phyloP scores from a whole-genome alignment of 2,329 filamentous ascomycete genomes.

The Scopulariopsis brevicaulis region DNA sequence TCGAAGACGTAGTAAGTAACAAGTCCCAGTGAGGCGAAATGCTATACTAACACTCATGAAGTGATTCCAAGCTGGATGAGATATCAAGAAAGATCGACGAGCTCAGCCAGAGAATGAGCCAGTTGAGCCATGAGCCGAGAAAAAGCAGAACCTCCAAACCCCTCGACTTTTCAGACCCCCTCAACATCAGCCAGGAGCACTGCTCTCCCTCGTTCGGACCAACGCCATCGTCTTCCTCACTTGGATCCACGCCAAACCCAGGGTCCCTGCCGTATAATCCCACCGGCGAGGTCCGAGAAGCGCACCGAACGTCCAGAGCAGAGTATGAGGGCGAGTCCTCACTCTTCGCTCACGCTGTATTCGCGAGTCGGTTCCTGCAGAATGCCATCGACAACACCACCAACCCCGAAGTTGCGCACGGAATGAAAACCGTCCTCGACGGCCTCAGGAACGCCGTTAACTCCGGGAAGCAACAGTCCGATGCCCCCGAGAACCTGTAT shows the following conservation, averaged over 20 bases:
- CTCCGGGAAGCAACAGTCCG: conserved; percentile 7
- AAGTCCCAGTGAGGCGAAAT: conserved; percentile 1
- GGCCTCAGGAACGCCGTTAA: conserved; percentile 7
- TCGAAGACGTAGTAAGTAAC: conserved; percentile 10
- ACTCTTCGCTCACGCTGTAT: conserved; percentile 30
- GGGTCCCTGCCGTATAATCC: background rate
- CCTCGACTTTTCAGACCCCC: background rate
- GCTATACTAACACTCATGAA: conserved; percentile 6
- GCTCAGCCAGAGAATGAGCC: conserved; percentile 6
- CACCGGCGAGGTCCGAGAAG: background rate
- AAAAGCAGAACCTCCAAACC: background rate
- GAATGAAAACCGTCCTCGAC: conserved; percentile 11
- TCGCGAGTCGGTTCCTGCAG: conserved; percentile 16
- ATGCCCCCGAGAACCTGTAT: conserved; percentile 5
- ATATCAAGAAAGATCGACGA: conserved; percentile 9
- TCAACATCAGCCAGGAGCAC: background rate
- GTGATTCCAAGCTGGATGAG: conserved; percentile 8
- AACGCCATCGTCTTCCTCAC: conserved; percentile 4
- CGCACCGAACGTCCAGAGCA: conserved; percentile 2
- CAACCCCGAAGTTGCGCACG: conserved; percentile 7
- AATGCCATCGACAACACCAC: conserved; percentile 10
- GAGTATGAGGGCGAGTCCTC: conserved; percentile 27
- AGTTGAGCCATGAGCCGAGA: conserved; percentile 3
- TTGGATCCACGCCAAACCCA: background rate
- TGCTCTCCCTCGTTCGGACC: conserved; percentile 2